Base-by-base conservation (phyloP, 1,284 basidiomycete genomes). In the Austroboletus novae-zelandiae region DNA sequence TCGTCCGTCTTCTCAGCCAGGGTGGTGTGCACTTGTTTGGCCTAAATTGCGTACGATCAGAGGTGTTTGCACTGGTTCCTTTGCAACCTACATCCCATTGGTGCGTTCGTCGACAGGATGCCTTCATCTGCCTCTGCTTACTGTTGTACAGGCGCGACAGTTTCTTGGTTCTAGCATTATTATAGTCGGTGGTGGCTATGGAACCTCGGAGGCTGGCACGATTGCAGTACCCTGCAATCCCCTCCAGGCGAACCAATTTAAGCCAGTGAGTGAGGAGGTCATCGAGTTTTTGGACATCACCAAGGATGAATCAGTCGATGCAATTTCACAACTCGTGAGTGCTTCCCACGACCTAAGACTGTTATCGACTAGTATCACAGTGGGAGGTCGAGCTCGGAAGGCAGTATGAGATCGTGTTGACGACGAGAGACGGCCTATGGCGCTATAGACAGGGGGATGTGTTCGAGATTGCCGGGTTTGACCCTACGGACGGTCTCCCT, bases 391-490 rank as follows among this genome's bases (percentile, higher is more conserved):
- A 53, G 18, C 3, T 29, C 3, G 54, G 62, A 14, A 42, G 27
- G 25, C 50, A 20, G 10, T 65, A 66, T 8, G 62, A 64, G 32
- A 7, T 57, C 14, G 51, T 64, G 14, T 4, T 59, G 3, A 59
- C 60, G 0, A 61, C 61, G 0, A n/a, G 18, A 15, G 47, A 64
- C 1, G 60, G 60, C 10, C 25, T 63, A 15, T 64, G 61, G 64
- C 55, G 62, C 4, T 64, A 64, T 48, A 50, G 54, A 23, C 37
- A 60, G 1, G 55, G 48, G 2, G 61, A 65, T 15, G 47, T 66
- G 30, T 40, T 66, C 23, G 53, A 62, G 37, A 47, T 66, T 29
- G 39, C 44, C 5, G 59, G 60, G 7, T 63, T 63, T 14, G 55
- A 60, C 27, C 42, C 60, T 2, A 34, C 9, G 2, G 55, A 56